A percentile compares a stretch with the other conserved stretches of the same genome.
These are phyloP conservation scores for Plasmodium cynomolgi DNA, from an alignment of 169 alveolate species.

Conservation along the genomic window DNA sequence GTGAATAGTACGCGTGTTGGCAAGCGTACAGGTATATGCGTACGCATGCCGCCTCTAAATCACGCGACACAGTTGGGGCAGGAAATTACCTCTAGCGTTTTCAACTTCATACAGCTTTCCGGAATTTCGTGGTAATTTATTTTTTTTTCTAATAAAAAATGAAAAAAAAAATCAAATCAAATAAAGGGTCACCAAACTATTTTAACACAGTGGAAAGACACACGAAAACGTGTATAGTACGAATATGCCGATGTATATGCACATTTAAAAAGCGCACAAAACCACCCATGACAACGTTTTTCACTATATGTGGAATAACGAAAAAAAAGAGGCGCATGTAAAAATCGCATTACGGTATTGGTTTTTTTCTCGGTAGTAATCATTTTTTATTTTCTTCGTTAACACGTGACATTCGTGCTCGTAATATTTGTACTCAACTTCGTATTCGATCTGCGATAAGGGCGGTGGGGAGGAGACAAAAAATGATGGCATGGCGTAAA, in stretches of 20 bases:
- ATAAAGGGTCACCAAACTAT: not conserved
- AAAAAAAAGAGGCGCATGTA: not conserved
- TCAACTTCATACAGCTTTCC: conserved; percentile 73
- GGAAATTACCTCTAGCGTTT: conserved; percentile 59
- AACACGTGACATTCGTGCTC: conserved; percentile 66
- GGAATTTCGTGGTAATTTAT: conserved; percentile 66
- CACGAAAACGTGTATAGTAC: not conserved
- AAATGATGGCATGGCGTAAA: not conserved
- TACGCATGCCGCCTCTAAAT: not conserved
- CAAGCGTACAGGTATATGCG: not conserved
- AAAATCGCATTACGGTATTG: conserved; percentile 39
- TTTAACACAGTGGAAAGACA: not conserved
- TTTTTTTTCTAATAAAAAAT: conserved; percentile 25
- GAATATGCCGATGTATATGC: not conserved
- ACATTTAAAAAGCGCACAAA: not conserved
- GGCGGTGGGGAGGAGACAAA: not conserved
- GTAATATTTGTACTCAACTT: conserved; percentile 73
- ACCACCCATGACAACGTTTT: not conserved
- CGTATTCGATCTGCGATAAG: conserved; percentile 51
- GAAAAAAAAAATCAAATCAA: not conserved
- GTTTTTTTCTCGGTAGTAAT: conserved; percentile 41
- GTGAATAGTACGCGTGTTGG: not conserved
- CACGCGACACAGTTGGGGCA: not conserved
- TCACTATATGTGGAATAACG: not conserved
- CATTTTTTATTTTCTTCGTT: conserved; percentile 74